Evolutionary conservation across 2,329 filamentous ascomycete genomes (phyloP).

Genomic region (Sporothrix brasiliensis): DNA sequence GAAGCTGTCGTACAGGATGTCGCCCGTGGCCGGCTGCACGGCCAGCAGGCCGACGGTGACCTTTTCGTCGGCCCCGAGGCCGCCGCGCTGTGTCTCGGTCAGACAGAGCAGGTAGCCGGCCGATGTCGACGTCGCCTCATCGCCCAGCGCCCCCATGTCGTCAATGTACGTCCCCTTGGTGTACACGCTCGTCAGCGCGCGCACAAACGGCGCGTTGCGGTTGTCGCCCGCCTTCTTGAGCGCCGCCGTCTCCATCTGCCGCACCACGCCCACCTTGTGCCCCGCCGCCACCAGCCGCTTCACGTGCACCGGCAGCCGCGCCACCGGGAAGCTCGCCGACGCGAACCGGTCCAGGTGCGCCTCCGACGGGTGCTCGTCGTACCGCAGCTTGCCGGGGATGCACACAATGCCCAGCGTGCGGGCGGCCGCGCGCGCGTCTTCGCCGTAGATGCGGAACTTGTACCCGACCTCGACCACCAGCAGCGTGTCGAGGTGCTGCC

Average conservation of each 20-base stretch:
- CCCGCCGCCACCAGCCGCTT: constrained; percentile 90
- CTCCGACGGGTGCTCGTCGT: constrained; percentile 91
- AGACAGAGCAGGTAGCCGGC: constrained; percentile 93
- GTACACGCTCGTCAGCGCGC: constrained; percentile 94
- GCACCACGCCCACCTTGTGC: constrained; percentile 92
- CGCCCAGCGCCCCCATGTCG: constrained; percentile 67
- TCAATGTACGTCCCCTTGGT: constrained; percentile 98
- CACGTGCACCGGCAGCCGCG: constrained; percentile 87
- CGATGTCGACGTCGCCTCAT: constrained; percentile 43
- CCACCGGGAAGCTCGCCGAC: constrained; percentile 92
- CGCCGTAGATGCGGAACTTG: constrained; percentile 96
- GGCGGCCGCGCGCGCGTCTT: constrained; percentile 85
- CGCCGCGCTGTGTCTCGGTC: constrained; percentile 71
- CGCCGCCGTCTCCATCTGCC: constrained; percentile 92
- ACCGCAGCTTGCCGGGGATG: constrained; percentile 92
- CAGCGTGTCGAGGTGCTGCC: constrained; percentile 84
- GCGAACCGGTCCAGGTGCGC: constrained; percentile 90
- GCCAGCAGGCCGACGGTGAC: constrained; percentile 90
- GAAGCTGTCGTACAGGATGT: constrained; percentile 94
- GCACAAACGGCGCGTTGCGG: constrained; percentile 85
- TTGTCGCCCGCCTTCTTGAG: constrained; percentile 96
- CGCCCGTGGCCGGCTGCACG: constrained; percentile 92
- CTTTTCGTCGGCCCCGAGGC: constrained; percentile 81
- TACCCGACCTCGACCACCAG: constrained; percentile 95
- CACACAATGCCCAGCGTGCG: constrained; percentile 94